These are phyloP conservation scores for Leersia perrieri DNA, from an alignment of 176 grass and related monocot species.

Conservation along the genomic window DNA sequence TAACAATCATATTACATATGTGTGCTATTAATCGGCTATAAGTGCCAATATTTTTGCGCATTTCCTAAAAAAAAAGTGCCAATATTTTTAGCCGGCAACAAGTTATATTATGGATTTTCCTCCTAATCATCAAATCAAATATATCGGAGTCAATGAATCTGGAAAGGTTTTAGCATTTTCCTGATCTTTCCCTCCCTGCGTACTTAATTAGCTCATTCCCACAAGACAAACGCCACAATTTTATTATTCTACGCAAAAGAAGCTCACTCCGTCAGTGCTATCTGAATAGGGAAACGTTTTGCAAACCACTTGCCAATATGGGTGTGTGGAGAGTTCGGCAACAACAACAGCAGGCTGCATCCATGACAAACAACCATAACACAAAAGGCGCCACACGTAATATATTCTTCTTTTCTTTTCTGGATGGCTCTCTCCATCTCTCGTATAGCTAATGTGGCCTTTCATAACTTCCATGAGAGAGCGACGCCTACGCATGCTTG, in stretches of 20 bases:
- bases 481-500: slow-evolving; percentile 14
- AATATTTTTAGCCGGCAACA: too few species aligned
- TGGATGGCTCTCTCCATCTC: background rate
- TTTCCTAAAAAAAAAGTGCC: too few species aligned
- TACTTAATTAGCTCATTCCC: background rate
- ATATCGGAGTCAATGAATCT: background rate
- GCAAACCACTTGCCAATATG: slow-evolving; percentile 30
- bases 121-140: too few species aligned
- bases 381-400: slow-evolving; percentile 1
- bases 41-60: too few species aligned
- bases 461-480: background rate
- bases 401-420: background rate
- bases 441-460: background rate
- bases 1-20: too few species aligned
- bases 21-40: too few species aligned
- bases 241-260: background rate
- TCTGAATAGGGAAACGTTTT: slow-evolving; percentile 43
- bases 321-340: slow-evolving; percentile 19
- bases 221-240: background rate
- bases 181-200: background rate
- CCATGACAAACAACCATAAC: slow-evolving; percentile 4
- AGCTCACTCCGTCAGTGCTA: slow-evolving; percentile 37
- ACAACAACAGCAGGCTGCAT: background rate
- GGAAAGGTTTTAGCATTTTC: background rate
- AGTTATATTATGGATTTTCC: too few species aligned